Conservation (phyloP, 164 flowering plant species). For the Tetracentron sinense region DNA sequence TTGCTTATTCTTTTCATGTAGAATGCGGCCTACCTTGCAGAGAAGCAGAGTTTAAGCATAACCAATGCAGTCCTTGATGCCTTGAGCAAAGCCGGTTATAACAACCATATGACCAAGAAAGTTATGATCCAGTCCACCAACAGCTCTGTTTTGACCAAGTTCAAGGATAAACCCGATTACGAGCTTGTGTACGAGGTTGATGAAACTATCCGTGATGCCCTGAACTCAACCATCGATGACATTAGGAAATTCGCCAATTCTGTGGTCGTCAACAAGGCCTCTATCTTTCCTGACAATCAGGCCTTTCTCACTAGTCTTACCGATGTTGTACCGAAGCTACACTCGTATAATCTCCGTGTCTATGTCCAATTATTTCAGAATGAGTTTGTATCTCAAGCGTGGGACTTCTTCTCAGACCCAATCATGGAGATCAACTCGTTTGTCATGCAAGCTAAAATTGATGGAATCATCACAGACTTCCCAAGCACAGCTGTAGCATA, state of each 20-base stretch:
- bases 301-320: slow-evolving; percentile 39
- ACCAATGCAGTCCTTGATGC: slow-evolving; percentile 13
- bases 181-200: slow-evolving; percentile 63
- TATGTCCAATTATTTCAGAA: slow-evolving; percentile 58
- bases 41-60: slow-evolving; percentile 35
- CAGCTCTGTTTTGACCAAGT: slow-evolving; percentile 50
- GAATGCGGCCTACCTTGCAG: slow-evolving; percentile 85
- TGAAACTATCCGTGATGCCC: slow-evolving; percentile 45
- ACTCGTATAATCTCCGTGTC: slow-evolving; percentile 46
- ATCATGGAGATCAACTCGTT: slow-evolving; percentile 62
- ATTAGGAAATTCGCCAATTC: slow-evolving; percentile 70
- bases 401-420: slow-evolving; percentile 88
- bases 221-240: slow-evolving; percentile 44
- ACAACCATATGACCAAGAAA: slow-evolving; percentile 34
- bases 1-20: slow-evolving; percentile 33
- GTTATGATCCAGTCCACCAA: slow-evolving; percentile 28
- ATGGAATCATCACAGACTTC: slow-evolving; percentile 64
- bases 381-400: slow-evolving; percentile 81
- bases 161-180: slow-evolving; percentile 42
- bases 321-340: slow-evolving; percentile 47
- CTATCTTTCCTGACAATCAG: slow-evolving; percentile 36
- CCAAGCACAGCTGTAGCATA: slow-evolving; percentile 72
- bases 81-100: slow-evolving; percentile 51
- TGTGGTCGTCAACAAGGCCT: slow-evolving; percentile 51
- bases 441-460: slow-evolving; percentile 33